Percentiles rank a stretch among this genome's conserved stretches.
Conservation (phyloP, 225 moss, liverwort and hornwort genomes). For the Bryoerythrophyllum caledonicum region DNA sequence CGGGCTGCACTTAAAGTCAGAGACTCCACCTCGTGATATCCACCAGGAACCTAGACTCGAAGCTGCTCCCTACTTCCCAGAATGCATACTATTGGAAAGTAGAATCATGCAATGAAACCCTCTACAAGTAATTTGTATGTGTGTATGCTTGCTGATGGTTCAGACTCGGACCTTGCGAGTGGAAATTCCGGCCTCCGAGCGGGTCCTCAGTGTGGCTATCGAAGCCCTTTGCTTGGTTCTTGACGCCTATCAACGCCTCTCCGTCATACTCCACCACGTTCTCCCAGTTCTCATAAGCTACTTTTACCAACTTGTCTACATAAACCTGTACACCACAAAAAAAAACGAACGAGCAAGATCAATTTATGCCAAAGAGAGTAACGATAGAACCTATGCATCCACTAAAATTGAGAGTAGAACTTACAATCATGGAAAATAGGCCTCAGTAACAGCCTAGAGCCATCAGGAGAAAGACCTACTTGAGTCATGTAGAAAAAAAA, state of each 20-base stretch:
- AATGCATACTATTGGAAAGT: constrained; percentile 36
- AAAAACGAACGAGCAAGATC: neutral
- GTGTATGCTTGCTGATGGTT: constrained; percentile 48
- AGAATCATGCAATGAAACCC: constrained; percentile 41
- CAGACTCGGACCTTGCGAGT: constrained; percentile 51
- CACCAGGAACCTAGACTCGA: constrained; percentile 36
- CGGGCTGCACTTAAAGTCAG: constrained; percentile 41
- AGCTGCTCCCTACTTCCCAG: constrained; percentile 41
- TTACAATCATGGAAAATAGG: neutral
- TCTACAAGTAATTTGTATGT: constrained; percentile 50
- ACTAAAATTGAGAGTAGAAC: neutral
- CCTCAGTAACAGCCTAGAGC: neutral
- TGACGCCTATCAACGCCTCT: constrained; percentile 55
- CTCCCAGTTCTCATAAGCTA: constrained; percentile 58
- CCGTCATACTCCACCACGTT: constrained; percentile 61
- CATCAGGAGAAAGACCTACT: neutral
- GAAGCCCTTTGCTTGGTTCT: constrained; percentile 46
- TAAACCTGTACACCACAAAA: constrained; percentile 29
- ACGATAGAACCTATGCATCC: neutral
- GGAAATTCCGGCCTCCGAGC: constrained; percentile 41
- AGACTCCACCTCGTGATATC: constrained; percentile 35
- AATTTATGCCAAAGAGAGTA: neutral
- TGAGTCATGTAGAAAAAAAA: neutral
- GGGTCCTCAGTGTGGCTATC: constrained; percentile 57
- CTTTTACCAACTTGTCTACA: constrained; percentile 56